Percentiles rank a stretch among this genome's conserved stretches.
phyloP scores from a whole-genome alignment of 2,329 filamentous ascomycete species.

The Cytospora paraplurivora region DNA sequence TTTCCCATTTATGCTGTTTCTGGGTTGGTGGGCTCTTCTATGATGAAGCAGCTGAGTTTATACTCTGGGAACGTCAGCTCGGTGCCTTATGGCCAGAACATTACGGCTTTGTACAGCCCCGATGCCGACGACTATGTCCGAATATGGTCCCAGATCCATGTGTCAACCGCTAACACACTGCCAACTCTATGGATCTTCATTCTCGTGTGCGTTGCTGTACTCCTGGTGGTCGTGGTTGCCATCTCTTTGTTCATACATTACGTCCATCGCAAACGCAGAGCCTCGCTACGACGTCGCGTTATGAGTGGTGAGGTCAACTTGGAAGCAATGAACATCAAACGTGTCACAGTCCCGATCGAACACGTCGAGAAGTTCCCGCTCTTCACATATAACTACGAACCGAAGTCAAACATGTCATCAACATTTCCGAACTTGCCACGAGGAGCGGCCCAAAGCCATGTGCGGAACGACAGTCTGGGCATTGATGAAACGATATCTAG shows the following conservation, averaged over 20 bases:
- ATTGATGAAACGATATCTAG: constrained; percentile 12
- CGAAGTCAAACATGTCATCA: constrained; percentile 42
- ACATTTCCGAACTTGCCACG: constrained; percentile 42
- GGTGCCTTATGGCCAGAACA: constrained; percentile 60
- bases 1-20: constrained; percentile 86
- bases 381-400: constrained; percentile 71
- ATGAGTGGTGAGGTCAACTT: constrained; percentile 80
- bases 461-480: constrained; percentile 21
- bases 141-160: constrained; percentile 58
- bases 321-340: constrained; percentile 82
- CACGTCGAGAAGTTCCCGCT: constrained; percentile 75
- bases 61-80: constrained; percentile 77
- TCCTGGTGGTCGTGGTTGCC: constrained; percentile 66
- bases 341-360: constrained; percentile 72
- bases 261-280: constrained; percentile 71
- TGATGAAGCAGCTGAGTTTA: constrained; percentile 71
- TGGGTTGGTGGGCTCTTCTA: constrained; percentile 60
- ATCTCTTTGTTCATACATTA: constrained; percentile 76
- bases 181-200: constrained; percentile 83
- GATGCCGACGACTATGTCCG: constrained; percentile 62
- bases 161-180: constrained; percentile 52
- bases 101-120: constrained; percentile 56
- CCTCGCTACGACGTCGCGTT: constrained; percentile 69
- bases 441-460: constrained; percentile 26
- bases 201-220: constrained; percentile 68